A percentile compares a stretch with the other conserved stretches of the same genome.
These are phyloP conservation scores for Ophiostoma angusticollis DNA, from an alignment of 2,329 filamentous ascomycete species.

Conservation along the genomic window DNA sequence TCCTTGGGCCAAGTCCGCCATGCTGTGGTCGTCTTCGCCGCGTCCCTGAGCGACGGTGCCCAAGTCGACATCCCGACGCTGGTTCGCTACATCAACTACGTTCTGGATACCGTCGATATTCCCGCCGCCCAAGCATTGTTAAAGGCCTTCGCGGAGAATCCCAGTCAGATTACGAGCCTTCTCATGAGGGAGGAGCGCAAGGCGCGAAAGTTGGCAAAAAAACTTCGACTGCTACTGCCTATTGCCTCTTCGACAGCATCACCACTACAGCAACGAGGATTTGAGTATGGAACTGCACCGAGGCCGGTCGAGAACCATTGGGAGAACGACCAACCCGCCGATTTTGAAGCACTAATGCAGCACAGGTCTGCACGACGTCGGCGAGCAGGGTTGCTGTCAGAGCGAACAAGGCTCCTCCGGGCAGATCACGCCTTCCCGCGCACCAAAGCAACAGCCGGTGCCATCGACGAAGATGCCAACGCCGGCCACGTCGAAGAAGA, in stretches of 20 bases:
- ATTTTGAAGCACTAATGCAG: too few relatives aligned
- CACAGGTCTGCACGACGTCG: too few relatives aligned
- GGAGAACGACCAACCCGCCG: too few relatives aligned
- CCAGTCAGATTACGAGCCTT: conserved; percentile 12
- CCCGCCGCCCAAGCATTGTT: conserved; percentile 23
- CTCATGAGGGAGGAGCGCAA: conserved; percentile 7
- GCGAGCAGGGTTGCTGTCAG: too few relatives aligned
- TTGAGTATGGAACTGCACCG: neutral
- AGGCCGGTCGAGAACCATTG: neutral
- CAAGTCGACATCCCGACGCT: conserved; percentile 27
- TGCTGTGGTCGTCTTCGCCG: conserved; percentile 29
- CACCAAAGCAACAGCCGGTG: too few relatives aligned
- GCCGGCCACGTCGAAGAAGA: neutral
- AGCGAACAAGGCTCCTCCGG: too few relatives aligned
- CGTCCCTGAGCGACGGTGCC: conserved; percentile 25
- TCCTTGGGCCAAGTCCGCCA: conserved; percentile 32
- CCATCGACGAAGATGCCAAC: too few relatives aligned
- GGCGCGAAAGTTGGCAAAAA: conserved; percentile 7
- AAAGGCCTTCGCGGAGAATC: conserved; percentile 19
- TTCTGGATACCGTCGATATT: conserved; percentile 27
- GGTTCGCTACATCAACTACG: conserved; percentile 29
- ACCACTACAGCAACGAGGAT: neutral
- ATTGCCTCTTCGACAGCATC: conserved; percentile 7
- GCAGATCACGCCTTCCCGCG: too few relatives aligned
- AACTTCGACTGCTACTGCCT: conserved; percentile 10